Evolutionary conservation across 306 rosid genomes (phyloP), one percentile per base, ranked within the genome.

Genomic region (Lotus japonicus): DNA sequence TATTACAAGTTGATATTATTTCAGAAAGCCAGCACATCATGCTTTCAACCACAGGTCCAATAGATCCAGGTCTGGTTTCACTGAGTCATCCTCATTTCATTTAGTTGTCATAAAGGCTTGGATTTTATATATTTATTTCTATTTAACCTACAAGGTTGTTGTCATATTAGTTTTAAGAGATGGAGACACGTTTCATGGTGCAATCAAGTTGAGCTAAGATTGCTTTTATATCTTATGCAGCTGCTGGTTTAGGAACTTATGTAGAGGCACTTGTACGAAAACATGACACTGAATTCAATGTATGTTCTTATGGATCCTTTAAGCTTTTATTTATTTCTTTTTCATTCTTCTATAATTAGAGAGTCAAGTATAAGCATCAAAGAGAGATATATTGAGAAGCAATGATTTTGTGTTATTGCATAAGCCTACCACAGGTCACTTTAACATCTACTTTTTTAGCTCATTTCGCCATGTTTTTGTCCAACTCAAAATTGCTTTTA

Each of bases 181-280:
- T 21, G 11, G 17, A 48, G 44, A 55, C 55, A 13, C 46, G 14
- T 71, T 62, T 39, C n/a, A 8, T 52, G 39, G 19, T 43, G 66
- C 38, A 52, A 43, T 69, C 38, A 15, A 50, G 48, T 50, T 31
- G 31, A 65, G 48, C 69, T 68, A 35, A 64, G 53, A 49, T 42
- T 77, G 51, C 64, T 74, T 54, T 77, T 39, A 50, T 70, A 58
- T 76, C 65, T 45, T 71, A 28, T 67, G 75, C 98, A 92, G 98
- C 98, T 83, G 94, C 96, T 79, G 98, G 98, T 71, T 78, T 92
- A 84, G 98, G 98, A 82, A 88, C 86, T 81, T 90, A 92, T 71
- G 97, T 92, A 42, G 98, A 92, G 81, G 96, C 96, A 17, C 98
- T 92, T 56, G 92, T 90, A 74, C 96, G 98, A 73, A 88, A 81